These are phyloP conservation scores for Pugionium dolabratum DNA, from an alignment of 345 rosid species.

Conservation along the genomic window DNA sequence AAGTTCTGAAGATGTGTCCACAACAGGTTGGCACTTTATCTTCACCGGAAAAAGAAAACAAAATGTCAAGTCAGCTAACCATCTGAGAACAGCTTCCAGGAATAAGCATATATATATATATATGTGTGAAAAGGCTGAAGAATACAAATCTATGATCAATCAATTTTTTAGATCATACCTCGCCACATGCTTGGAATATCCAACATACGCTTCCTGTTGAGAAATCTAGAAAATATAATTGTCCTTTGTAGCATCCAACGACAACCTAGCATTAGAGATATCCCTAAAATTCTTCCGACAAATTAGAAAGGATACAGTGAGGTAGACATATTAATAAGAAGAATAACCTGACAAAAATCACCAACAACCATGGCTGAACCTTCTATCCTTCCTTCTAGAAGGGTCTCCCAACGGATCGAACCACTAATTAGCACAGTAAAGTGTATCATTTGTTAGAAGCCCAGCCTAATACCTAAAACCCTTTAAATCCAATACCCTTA, in stretches of 20 bases:
- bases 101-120: not conserved
- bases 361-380: slow-evolving; percentile 75
- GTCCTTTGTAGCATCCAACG: slow-evolving; percentile 88
- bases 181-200: slow-evolving; percentile 83
- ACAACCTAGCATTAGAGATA: slow-evolving; percentile 58
- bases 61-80: slow-evolving; percentile 23
- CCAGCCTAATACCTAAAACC: slow-evolving; percentile 1
- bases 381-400: slow-evolving; percentile 80
- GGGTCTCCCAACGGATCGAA: slow-evolving; percentile 69
- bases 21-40: slow-evolving; percentile 91
- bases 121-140: too few species aligned
- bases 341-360: slow-evolving; percentile 79
- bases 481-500: not conserved
- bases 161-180: slow-evolving; percentile 47
- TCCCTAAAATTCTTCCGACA: slow-evolving; percentile 15
- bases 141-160: slow-evolving; percentile 16
- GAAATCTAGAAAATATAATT: slow-evolving; percentile 78
- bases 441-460: slow-evolving; percentile 26
- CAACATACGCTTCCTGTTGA: slow-evolving; percentile 63
- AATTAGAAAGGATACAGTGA: slow-evolving; percentile 25
- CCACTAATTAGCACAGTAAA: slow-evolving; percentile 57
- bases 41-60: slow-evolving; percentile 40
- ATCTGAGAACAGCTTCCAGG: slow-evolving; percentile 19
- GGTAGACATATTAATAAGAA: slow-evolving; percentile 26
- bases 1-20: slow-evolving; percentile 58